These are phyloP conservation scores for Zizania latifolia DNA, from an alignment of 176 grass and related monocot genomes.

Conservation along the genomic window DNA sequence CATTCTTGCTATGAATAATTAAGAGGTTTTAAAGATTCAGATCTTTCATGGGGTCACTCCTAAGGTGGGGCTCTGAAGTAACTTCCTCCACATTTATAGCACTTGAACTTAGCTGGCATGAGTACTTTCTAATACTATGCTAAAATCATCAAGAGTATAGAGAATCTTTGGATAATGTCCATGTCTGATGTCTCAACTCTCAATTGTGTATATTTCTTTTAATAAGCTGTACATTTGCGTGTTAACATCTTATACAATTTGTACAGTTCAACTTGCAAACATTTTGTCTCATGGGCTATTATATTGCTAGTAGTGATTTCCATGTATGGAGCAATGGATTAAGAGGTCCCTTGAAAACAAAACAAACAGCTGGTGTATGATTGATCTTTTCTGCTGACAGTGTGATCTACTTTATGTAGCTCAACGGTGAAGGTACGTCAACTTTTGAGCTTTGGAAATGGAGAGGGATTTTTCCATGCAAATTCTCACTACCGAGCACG, in stretches of 20 bases:
- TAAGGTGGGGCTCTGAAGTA: not conserved
- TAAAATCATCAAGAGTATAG: not conserved
- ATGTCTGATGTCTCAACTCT: slow-evolving; percentile 1
- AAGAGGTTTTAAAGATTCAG: slow-evolving; percentile 6
- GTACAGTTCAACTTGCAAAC: slow-evolving; percentile 5
- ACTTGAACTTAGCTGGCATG: slow-evolving; percentile 20
- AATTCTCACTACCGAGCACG: not conserved
- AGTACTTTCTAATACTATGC: not conserved
- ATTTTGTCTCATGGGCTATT: slow-evolving; percentile 4
- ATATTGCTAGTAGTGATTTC: not conserved
- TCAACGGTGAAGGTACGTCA: not conserved
- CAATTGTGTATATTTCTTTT: not conserved
- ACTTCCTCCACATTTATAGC: not conserved
- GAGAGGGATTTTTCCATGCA: not conserved
- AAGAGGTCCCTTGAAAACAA: not conserved
- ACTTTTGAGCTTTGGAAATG: not conserved
- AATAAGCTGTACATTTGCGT: slow-evolving; percentile 7
- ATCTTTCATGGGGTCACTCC: not conserved
- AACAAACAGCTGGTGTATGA: not conserved
- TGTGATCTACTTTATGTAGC: not conserved
- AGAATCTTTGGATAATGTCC: slow-evolving; percentile 23
- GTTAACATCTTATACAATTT: not conserved
- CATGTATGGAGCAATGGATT: slow-evolving; percentile 12
- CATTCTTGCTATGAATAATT: slow-evolving; percentile 5
- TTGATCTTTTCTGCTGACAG: not conserved